Base-by-base conservation (phyloP, 2,329 filamentous ascomycete genomes). In the Aspergillus luchuensis region DNA sequence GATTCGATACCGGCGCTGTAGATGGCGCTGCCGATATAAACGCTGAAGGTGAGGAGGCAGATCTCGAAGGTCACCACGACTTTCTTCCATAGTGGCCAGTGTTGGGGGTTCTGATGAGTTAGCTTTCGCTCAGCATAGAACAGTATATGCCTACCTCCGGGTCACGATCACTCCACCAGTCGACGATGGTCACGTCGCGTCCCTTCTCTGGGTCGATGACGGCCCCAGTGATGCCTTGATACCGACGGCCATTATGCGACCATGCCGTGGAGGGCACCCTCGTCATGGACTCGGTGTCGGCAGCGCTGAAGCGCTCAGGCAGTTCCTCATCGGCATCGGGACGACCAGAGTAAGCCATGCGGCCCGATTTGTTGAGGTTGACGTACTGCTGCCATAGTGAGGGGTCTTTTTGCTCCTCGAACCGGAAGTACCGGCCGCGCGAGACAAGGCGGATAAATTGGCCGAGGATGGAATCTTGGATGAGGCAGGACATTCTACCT, bases 131-230 rank as follows among this genome's bases (percentile, higher is more conserved):
- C 21, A 15, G 17, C 2, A 17, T 8, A 38, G 2, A 19, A 23
- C n/a, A 15, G 10, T 5, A 43, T 17, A 45, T 30, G 11, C 57
- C 10, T 39, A 76, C 77, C 66, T 79, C 78, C 57, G 72, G 72
- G 65, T 85, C 84, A 58, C 81, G 67, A 0, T 78, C 74, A 0
- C 33, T 41, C 39, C 79, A 82, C 83, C 84, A 86, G 38, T 78
- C 75, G 6, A 86, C 77, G 5, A 86, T 70, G 57, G 81, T 72
- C 7, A 78, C 67, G 67, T 85, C 81, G 61, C 71, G 76, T 0
- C 82, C 82, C 63, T 84, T 85, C 64, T 85, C 84, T 1, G 78
- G 74, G 67, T 85, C 82, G 13, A 83, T 70, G 30, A 69, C 70
- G 8, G 78, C 73, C 19, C 79, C 79, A 48, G 76, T 81, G 3